Conservation (phyloP, 257 asterid species). For the Capsicum baccatum region DNA sequence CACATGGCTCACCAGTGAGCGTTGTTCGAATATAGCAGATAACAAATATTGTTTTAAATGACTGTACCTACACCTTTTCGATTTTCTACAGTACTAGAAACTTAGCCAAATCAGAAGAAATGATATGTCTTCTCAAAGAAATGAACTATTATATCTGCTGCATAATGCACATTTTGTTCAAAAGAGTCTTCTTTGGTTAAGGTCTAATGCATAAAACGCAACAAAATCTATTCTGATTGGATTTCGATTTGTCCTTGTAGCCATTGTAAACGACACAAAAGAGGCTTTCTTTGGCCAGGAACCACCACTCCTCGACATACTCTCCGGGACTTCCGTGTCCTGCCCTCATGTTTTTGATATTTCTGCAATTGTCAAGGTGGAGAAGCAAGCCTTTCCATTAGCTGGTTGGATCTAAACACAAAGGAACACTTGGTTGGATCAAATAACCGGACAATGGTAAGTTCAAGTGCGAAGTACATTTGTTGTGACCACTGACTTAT, state of each 20-base stretch:
- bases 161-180: not conserved
- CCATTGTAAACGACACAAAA: slow-evolving; percentile 46
- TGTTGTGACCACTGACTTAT: slow-evolving; percentile 44
- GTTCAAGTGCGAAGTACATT: slow-evolving; percentile 64
- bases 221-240: not conserved
- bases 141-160: not conserved
- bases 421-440: slow-evolving; percentile 56
- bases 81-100: slow-evolving; percentile 39
- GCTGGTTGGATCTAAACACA: not conserved
- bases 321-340: slow-evolving; percentile 84
- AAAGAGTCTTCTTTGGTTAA: not conserved
- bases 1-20: not conserved
- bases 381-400: slow-evolving; percentile 49
- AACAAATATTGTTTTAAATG: slow-evolving; percentile 1
- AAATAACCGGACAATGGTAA: slow-evolving; percentile 68
- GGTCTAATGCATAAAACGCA: not conserved
- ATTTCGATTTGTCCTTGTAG: slow-evolving; percentile 43
- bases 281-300: slow-evolving; percentile 43
- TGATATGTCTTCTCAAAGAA: not conserved
- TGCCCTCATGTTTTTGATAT: slow-evolving; percentile 78
- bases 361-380: slow-evolving; percentile 71
- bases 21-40: not conserved
- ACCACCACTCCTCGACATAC: slow-evolving; percentile 48
- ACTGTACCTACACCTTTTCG: not conserved
- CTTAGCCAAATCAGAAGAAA: slow-evolving; percentile 43